These are phyloP conservation scores for Candida labiduridarum DNA, from an alignment of 1,139 yeast species.

Conservation along the genomic window DNA sequence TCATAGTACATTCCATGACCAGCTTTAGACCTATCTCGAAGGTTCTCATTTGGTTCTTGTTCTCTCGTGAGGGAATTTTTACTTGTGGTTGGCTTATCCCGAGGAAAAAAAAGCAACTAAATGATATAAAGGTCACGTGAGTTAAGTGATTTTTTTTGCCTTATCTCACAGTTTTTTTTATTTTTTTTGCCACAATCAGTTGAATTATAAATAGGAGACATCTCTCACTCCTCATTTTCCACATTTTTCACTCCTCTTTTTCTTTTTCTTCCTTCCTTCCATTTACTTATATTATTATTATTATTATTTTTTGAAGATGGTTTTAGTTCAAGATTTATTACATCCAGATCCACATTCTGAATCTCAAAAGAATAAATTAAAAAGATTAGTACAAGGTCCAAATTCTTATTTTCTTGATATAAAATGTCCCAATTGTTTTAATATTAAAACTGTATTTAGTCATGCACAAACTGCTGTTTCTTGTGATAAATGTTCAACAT, in stretches of 20 bases:
- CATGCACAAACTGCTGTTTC: constrained; percentile 99
- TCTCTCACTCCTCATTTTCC: constrained; percentile 1
- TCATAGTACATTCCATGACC: neutral
- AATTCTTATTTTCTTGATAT: constrained; percentile 99
- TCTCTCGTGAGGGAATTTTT: neutral
- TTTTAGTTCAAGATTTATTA: constrained; percentile 96
- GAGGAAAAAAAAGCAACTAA: neutral
- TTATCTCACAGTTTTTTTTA: neutral
- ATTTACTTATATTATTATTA: neutral
- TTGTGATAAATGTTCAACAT: constrained; percentile 98
- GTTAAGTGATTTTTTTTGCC: neutral
- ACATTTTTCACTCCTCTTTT: neutral
- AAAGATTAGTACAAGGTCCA: constrained; percentile 96
- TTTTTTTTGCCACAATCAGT: constrained; percentile 3
- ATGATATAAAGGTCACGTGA: neutral
- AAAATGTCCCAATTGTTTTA: constrained; percentile 98
- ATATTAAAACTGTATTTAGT: constrained; percentile 98
- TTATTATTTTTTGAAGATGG: constrained; percentile 36
- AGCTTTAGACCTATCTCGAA: neutral
- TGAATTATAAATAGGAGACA: constrained; percentile 1
- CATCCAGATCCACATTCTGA: constrained; percentile 97
- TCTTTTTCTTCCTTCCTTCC: neutral
- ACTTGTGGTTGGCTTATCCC: neutral
- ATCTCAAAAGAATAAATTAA: constrained; percentile 95
- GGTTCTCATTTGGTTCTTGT: neutral